A percentile compares a stretch with the other conserved stretches of the same genome.
Conservation (phyloP, 768 basidiomycete species). For the Suillus clintonianus region DNA sequence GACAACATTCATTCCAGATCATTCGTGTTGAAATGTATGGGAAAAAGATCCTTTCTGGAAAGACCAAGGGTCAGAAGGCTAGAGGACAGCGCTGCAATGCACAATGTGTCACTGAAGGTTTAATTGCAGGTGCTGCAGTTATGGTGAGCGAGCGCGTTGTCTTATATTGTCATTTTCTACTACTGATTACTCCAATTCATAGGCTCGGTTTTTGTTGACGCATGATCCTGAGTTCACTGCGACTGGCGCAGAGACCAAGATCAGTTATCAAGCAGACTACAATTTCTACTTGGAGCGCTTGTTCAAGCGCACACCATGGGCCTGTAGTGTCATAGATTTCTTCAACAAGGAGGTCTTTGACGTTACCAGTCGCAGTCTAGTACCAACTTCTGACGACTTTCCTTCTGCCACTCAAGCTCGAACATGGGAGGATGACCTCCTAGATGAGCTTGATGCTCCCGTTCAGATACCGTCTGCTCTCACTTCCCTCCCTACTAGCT, state of each 20-base stretch:
- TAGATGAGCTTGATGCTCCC: neutral
- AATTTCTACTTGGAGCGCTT: constrained; percentile 3
- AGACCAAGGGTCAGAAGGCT: neutral
- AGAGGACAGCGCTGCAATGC: neutral
- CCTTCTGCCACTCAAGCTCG: neutral
- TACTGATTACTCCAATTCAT: neutral
- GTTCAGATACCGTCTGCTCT: neutral
- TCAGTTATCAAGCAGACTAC: neutral
- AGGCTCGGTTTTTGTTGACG: neutral
- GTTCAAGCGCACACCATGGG: neutral
- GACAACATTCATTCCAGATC: neutral
- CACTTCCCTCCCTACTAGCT: neutral
- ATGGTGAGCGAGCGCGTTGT: neutral
- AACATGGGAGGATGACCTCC: constrained; percentile 1
- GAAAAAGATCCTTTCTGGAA: neutral
- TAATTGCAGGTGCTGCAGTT: neutral
- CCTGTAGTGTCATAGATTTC: neutral
- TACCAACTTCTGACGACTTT: neutral
- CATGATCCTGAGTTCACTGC: neutral
- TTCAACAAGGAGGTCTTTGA: neutral
- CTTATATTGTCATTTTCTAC: neutral
- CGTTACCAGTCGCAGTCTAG: neutral
- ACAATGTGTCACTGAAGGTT: neutral
- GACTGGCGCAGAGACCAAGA: neutral
- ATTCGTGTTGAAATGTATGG: neutral